Evolutionary conservation across 345 rosid species (phyloP).

Genomic region (Noccaea bulbosa): DNA sequence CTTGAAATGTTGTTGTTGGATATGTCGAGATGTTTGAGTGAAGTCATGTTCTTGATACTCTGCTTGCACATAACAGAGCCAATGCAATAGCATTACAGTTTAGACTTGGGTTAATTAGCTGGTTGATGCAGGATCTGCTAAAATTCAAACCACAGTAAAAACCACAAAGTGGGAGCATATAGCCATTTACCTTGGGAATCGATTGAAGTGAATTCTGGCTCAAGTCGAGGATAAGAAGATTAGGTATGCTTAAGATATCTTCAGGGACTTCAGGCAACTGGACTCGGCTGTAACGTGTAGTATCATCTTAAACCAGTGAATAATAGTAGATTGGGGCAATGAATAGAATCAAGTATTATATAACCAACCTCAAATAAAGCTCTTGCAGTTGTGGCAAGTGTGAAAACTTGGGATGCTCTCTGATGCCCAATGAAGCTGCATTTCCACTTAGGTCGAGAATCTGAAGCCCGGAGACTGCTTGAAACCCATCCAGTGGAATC

Average conservation of each 20-base stretch:
- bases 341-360: conserved; percentile 7
- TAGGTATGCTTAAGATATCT: conserved; percentile 62
- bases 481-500: conserved; percentile 82
- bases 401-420: conserved; percentile 64
- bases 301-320: conserved; percentile 16
- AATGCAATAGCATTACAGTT: conserved; percentile 2
- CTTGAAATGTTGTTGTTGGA: conserved; percentile 84
- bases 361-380: conserved; percentile 83
- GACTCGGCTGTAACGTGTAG: conserved; percentile 58
- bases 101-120: conserved; percentile 16
- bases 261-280: conserved; percentile 71
- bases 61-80: conserved; percentile 42
- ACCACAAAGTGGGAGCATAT: conserved; percentile 9
- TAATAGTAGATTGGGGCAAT: neutral
- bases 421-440: conserved; percentile 52
- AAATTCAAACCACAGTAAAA: neutral
- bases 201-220: conserved; percentile 77
- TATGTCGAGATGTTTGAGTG: conserved; percentile 77
- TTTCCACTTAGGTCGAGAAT: conserved; percentile 83
- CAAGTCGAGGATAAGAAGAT: conserved; percentile 73
- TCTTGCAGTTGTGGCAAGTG: conserved; percentile 70
- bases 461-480: conserved; percentile 68
- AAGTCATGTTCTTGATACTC: conserved; percentile 67
- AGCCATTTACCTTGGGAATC: conserved; percentile 58
- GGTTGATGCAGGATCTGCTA: conserved; percentile 24